A percentile compares a stretch with the other conserved stretches of the same genome.
phyloP scores from a whole-genome alignment of 2,329 filamentous ascomycete species.

The Biscogniauxia marginata region DNA sequence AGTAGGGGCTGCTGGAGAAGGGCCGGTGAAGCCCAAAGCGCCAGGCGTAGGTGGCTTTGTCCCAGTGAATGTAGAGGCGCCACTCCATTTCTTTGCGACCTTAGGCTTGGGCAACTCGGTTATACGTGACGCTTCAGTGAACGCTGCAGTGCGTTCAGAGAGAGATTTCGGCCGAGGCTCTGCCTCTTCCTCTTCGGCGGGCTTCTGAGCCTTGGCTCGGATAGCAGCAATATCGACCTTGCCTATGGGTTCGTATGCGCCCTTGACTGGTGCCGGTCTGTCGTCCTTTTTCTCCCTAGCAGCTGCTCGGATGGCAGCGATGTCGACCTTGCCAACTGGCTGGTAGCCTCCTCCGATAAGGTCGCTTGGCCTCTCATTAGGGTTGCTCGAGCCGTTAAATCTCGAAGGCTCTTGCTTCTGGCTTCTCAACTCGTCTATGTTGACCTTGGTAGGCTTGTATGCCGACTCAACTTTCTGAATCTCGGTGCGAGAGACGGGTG shows the following conservation, averaged over 20 bases:
- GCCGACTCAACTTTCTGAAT: slow-evolving; percentile 90
- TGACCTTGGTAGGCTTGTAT: slow-evolving; percentile 94
- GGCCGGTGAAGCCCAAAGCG: slow-evolving; percentile 61
- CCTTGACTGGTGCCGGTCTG: slow-evolving; percentile 81
- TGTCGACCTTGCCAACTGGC: slow-evolving; percentile 96
- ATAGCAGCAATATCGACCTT: slow-evolving; percentile 98
- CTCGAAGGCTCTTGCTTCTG: slow-evolving; percentile 68
- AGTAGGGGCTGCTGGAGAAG: slow-evolving; percentile 56
- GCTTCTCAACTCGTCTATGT: slow-evolving; percentile 80
- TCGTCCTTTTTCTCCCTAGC: slow-evolving; percentile 71
- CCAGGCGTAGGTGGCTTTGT: slow-evolving; percentile 86
- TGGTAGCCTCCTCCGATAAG: slow-evolving; percentile 87
- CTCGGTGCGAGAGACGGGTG: slow-evolving; percentile 81
- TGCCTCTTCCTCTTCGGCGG: slow-evolving; percentile 32
- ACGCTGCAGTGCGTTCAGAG: slow-evolving; percentile 74
- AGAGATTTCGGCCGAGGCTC: slow-evolving; percentile 56
- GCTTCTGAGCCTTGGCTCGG: slow-evolving; percentile 75
- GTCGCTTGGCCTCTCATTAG: slow-evolving; percentile 51
- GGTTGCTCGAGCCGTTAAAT: slow-evolving; percentile 47
- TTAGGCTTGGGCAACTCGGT: slow-evolving; percentile 92
- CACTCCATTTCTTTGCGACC: slow-evolving; percentile 84
- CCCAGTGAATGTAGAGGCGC: slow-evolving; percentile 70
- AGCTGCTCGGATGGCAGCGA: slow-evolving; percentile 80
- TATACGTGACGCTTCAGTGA: slow-evolving; percentile 74
- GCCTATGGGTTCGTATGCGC: slow-evolving; percentile 89